Conservation (phyloP, 768 basidiomycete species). For the Phylloporus arenicola region DNA sequence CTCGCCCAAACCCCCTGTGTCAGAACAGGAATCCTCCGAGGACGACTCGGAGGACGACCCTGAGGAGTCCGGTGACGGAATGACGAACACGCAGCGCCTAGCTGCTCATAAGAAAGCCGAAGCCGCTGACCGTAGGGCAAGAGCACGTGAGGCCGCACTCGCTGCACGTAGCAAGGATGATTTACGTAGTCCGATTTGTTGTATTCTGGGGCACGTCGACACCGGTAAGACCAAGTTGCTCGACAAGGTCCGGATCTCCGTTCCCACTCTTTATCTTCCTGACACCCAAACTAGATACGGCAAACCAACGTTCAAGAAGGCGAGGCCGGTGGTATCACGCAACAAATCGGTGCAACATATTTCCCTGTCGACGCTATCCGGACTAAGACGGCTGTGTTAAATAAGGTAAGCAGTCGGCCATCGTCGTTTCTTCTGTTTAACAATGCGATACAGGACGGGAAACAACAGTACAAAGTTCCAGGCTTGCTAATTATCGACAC, state of each 20-base stretch:
- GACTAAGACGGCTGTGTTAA: conserved; percentile 90
- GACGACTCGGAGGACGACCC: conserved; percentile 41
- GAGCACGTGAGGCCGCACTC: conserved; percentile 79
- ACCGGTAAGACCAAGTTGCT: conserved; percentile 97
- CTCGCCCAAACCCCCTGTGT: conserved; percentile 25
- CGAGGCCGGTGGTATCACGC: conserved; percentile 99
- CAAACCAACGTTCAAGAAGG: conserved; percentile 99
- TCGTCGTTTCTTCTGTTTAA: conserved; percentile 6
- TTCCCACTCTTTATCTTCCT: neutral
- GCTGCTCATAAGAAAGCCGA: conserved; percentile 73
- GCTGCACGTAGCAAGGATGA: conserved; percentile 85
- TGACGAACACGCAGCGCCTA: conserved; percentile 62
- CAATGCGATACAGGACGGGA: conserved; percentile 49
- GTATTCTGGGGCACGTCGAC: conserved; percentile 99
- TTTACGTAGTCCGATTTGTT: conserved; percentile 94
- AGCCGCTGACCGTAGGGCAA: conserved; percentile 73
- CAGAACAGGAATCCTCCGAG: conserved; percentile 35
- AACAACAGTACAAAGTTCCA: conserved; percentile 92
- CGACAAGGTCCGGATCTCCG: conserved; percentile 66
- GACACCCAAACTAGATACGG: conserved; percentile 62
- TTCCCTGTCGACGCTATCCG: conserved; percentile 95
- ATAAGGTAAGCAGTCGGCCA: conserved; percentile 49
- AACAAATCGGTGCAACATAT: conserved; percentile 99
- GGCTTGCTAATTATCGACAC: conserved; percentile 96
- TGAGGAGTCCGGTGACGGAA: conserved; percentile 53